Evolutionary conservation across 352 stramenopile species (phyloP), one percentile per base, ranked within the genome.

Genomic region (Albugo laibachii): DNA sequence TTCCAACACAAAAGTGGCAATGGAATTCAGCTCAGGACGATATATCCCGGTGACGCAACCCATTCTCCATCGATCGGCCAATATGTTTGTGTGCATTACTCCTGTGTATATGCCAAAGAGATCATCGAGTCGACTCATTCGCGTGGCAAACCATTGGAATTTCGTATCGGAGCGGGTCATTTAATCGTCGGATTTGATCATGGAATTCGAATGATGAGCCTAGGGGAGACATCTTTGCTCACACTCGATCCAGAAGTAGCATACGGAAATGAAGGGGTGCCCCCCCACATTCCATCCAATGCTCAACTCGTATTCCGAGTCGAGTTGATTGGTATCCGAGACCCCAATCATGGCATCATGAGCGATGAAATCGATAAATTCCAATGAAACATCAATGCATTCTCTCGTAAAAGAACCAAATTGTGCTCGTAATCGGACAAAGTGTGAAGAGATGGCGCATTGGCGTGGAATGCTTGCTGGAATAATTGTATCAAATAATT

Each of bases 371-470:
- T 58, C 41, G 69, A 85, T 61, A 85, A 73, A 56, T 73, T 89
- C 76, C 76, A 89, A 52, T 83, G 86, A 48, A 76, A 85, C 76
- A 89, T 86, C 48, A 89, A 60, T 16, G 76, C 76, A 50, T 89
- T 71, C 49, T 89, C 76, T 13, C 75, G 76, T 43, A 89, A 54
- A 62, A 84, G 73, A 40, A 84, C 66, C 51, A 89, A 58, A 50
- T 83, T 85, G 64, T 85, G 66, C 52, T 86, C 66, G 51, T 85
- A 83, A 64, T 85, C 85, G 27, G 73, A 66, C 49, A 89, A 55
- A 40, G 70, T 83, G 58, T 86, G 75, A 45, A 89, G 69, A 15
- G 71, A 65, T 47, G 76, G 65, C 34, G 76, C 78, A 54, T 72
- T 55, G 14, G 67, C 68, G 31, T 69, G 49, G 1, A 84, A 58